Percentiles rank a stretch among this genome's conserved stretches.
Evolutionary conservation across 2,329 filamentous ascomycete genomes (phyloP).

Genomic region (Tolypocladium guangdongense): DNA sequence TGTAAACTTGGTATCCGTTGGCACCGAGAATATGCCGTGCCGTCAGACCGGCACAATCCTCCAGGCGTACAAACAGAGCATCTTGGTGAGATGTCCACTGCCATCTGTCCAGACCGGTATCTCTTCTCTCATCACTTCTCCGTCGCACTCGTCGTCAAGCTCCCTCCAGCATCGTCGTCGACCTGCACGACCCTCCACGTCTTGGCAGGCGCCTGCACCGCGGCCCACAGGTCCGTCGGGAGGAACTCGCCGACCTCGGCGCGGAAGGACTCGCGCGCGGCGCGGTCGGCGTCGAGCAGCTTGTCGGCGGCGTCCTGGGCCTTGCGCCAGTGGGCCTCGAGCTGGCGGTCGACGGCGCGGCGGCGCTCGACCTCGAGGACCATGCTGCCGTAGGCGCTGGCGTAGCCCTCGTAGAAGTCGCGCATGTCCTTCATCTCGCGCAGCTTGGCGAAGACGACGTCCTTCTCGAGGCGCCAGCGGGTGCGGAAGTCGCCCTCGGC

Average conservation of each 20-base stretch:
- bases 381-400: slow-evolving; percentile 72
- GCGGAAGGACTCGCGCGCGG: slow-evolving; percentile 66
- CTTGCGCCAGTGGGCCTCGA: slow-evolving; percentile 64
- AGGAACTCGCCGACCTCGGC: slow-evolving; percentile 77
- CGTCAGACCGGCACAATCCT: background rate
- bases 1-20: no score
- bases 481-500: slow-evolving; percentile 53
- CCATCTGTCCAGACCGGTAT: background rate
- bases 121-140: background rate
- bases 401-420: slow-evolving; percentile 80
- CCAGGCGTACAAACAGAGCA: background rate
- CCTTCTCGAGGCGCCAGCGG: slow-evolving; percentile 65
- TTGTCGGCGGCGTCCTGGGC: slow-evolving; percentile 67
- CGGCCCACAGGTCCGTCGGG: slow-evolving; percentile 79
- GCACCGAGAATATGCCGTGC: background rate
- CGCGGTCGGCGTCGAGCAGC: slow-evolving; percentile 61
- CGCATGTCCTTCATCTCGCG: slow-evolving; percentile 66
- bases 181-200: slow-evolving; percentile 38
- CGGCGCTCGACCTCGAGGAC: slow-evolving; percentile 75
- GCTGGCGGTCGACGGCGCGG: slow-evolving; percentile 59
- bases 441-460: slow-evolving; percentile 56
- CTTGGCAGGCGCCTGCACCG: slow-evolving; percentile 50
- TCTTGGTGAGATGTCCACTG: background rate
- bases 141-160: background rate
- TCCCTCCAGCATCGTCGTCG: slow-evolving; percentile 11